Conservation (phyloP, 768 basidiomycete species). For the Coprinopsis marcescibilis region DNA sequence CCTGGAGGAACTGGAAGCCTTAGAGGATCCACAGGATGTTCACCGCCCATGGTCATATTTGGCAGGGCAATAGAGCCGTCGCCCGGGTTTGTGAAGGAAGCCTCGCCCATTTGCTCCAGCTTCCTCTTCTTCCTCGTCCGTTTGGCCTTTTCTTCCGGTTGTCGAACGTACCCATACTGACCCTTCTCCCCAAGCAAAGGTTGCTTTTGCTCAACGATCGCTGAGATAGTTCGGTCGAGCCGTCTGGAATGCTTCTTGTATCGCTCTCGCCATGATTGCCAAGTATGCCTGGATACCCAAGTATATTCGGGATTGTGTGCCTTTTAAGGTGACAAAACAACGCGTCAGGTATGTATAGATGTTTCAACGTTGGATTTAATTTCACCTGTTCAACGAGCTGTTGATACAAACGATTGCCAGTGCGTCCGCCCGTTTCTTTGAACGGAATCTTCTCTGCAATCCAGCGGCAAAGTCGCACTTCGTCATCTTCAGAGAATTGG, state of each 20-base stretch:
- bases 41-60: conserved; percentile 12
- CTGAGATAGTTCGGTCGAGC: conserved; percentile 57
- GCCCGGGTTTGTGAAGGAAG: conserved; percentile 16
- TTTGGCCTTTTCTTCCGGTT: conserved; percentile 64
- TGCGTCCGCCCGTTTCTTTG: conserved; percentile 76
- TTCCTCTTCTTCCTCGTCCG: conserved; percentile 43
- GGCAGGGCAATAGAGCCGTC: conserved; percentile 17
- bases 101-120: conserved; percentile 19
- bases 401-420: conserved; percentile 78
- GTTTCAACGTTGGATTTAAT: background rate
- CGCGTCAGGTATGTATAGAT: background rate
- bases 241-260: conserved; percentile 79
- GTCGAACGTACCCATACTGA: conserved; percentile 77
- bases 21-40: conserved; percentile 12
- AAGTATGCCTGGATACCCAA: conserved; percentile 80
- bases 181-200: conserved; percentile 70
- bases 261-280: conserved; percentile 87
- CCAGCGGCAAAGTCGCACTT: conserved; percentile 68
- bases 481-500: conserved; percentile 73
- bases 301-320: conserved; percentile 62
- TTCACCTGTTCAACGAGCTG: conserved; percentile 70
- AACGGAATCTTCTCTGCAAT: conserved; percentile 81
- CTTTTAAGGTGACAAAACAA: conserved; percentile 27
- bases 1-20: conserved; percentile 7
- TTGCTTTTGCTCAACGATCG: conserved; percentile 65